Evolutionary conservation across 2,329 filamentous ascomycete species (phyloP).

Genomic region (Fusarium sp.): DNA sequence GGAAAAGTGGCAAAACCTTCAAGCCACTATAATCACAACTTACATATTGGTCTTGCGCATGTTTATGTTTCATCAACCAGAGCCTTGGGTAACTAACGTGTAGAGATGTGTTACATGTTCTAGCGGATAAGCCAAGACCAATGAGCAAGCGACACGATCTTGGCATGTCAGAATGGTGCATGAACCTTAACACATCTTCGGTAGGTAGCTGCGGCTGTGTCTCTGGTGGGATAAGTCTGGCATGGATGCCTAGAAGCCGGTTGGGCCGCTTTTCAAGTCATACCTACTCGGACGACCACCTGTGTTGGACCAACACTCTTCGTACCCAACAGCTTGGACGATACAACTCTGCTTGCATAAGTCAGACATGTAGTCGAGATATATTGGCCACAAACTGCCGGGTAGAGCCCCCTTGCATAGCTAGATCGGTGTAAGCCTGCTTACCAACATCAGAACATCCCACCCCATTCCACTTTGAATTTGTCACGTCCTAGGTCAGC

Average conservation of each 20-base stretch:
- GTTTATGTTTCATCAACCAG: neutral
- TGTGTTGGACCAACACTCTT: neutral
- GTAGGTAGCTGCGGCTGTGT: neutral
- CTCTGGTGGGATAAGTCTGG: neutral
- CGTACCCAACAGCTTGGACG: neutral
- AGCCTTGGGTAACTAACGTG: neutral
- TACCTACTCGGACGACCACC: neutral
- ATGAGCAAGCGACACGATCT: slow-evolving; percentile 9
- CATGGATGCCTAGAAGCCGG: neutral
- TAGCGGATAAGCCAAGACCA: slow-evolving; percentile 1
- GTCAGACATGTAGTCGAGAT: neutral
- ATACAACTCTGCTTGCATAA: neutral
- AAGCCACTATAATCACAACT: neutral
- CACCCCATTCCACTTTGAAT: no score
- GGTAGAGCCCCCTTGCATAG: neutral
- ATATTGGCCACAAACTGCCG: neutral
- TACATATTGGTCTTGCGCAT: neutral
- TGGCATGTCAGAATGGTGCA: neutral
- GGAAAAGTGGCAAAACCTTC: neutral
- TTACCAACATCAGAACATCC: no score
- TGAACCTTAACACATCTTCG: neutral
- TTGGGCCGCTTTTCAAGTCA: neutral
- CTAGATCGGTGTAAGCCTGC: no score
- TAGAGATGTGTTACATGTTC: neutral
- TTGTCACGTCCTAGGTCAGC: neutral